Evolutionary conservation across 768 basidiomycete genomes (phyloP), one percentile per base, ranked within the genome.

Genomic region (Xerocomus potaroensis): DNA sequence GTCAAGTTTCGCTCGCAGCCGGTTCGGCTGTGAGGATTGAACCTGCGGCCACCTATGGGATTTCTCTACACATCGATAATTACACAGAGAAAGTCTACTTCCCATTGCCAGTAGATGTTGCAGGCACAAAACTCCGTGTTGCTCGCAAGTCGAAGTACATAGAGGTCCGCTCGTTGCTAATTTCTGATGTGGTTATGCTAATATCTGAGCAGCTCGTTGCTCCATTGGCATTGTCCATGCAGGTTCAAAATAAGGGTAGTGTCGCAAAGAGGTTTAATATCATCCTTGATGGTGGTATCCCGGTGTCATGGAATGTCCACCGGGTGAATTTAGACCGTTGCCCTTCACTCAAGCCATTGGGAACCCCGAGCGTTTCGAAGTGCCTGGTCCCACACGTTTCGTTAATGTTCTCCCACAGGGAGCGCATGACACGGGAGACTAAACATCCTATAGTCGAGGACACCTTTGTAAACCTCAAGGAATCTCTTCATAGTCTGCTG

Each of bases 81-180:
- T 57, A 62, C 43, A 26, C 45, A 5, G 56, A 69, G 41, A 39
- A 45, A 27, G 47, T 79, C 7, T 8, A 38, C 1, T 79, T 70
- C 35, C 78, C 77, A 0, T 71, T 75, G 36, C 75, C 76, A 8
- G 60, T 81, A 9, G 55, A 71, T 26, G 65, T 66, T 5, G 48
- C 53, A 16, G 63, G 64, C 14, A 42, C 59, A 2, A 77, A 67
- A 52, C 54, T 73, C 9, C 70, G 77, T 5, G 53, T 81, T 27
- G 80, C 81, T 8, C 69, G 80, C 31, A 79, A 76, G 51, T 82
- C 79, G 1, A 68, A 59, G 21, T 83, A 77, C 47, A 61, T 81
- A 4, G 70, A 67, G 58, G 68, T 67, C 19, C 3, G 59, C 48
- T 3, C 23, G 9, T 34, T 14, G 8, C n/a, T 10, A n/a, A 21